Percentiles rank a stretch among this genome's conserved stretches.
Evolutionary conservation across 1,139 yeast genomes (phyloP).

Genomic region (Yamadazyma pseudoaaseri): DNA sequence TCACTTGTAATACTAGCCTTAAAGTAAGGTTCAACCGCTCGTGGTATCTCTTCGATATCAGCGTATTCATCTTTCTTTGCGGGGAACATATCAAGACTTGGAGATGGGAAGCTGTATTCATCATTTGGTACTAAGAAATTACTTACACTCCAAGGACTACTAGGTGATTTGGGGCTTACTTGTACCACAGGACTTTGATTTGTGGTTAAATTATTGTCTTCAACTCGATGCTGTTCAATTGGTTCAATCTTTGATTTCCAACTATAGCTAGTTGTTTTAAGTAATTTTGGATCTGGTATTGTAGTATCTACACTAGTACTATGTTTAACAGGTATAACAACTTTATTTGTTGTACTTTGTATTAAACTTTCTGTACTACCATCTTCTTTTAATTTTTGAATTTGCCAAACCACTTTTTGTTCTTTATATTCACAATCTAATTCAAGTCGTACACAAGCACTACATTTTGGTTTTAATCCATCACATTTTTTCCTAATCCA

Average conservation of each 20-base stretch:
- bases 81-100: background rate
- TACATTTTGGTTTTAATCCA: conserved; percentile 8
- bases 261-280: background rate
- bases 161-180: background rate
- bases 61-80: background rate
- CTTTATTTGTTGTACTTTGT: background rate
- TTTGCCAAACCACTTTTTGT: conserved; percentile 9
- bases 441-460: conserved; percentile 8
- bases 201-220: no score
- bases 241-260: background rate
- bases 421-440: conserved; percentile 8
- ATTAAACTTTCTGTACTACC: conserved; percentile 4
- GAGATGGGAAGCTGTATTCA: background rate
- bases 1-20: conserved; percentile 6
- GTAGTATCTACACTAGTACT: background rate
- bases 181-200: background rate
- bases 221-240: background rate
- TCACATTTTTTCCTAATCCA: conserved; percentile 11
- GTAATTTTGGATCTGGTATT: background rate
- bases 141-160: conserved; percentile 6
- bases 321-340: background rate
- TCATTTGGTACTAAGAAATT: conserved; percentile 2
- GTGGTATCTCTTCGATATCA: background rate
- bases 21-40: background rate
- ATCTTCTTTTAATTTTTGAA: conserved; percentile 4